A percentile compares a stretch with the other conserved stretches of the same genome.
Evolutionary conservation across 1,284 basidiomycete genomes (phyloP).

Genomic region (Phenoliferia sp.): DNA sequence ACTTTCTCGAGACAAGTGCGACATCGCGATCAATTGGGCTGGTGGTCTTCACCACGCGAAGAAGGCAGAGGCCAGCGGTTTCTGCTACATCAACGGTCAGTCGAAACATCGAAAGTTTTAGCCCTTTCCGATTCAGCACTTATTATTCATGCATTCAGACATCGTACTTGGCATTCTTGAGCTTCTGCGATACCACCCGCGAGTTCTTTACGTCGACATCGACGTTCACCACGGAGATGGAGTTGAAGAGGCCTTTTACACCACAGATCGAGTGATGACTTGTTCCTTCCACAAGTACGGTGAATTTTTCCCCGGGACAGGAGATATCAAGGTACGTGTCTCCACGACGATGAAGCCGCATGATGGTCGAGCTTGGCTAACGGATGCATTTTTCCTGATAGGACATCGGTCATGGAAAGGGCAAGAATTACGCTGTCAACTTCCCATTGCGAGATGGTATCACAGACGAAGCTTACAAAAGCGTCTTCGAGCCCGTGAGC

Average conservation of each 20-base stretch:
- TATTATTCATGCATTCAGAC: slow-evolving; percentile 51
- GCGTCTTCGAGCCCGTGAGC: slow-evolving; percentile 88
- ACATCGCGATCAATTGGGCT: slow-evolving; percentile 98
- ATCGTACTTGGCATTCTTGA: slow-evolving; percentile 97
- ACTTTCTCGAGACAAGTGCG: slow-evolving; percentile 92
- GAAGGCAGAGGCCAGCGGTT: slow-evolving; percentile 96
- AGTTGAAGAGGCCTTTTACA: slow-evolving; percentile 99
- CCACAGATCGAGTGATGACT: slow-evolving; percentile 98
- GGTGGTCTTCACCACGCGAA: slow-evolving; percentile 97
- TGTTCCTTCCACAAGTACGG: slow-evolving; percentile 98
- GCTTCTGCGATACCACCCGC: slow-evolving; percentile 84
- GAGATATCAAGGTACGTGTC: slow-evolving; percentile 73
- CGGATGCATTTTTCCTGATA: slow-evolving; percentile 7
- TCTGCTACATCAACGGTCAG: slow-evolving; percentile 95
- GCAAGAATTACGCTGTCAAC: slow-evolving; percentile 89
- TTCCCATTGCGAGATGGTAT: slow-evolving; percentile 95
- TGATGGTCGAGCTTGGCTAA: no score
- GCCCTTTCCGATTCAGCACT: not conserved
- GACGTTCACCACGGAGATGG: slow-evolving; percentile 99
- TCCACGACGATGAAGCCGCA: slow-evolving; percentile 2
- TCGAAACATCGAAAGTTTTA: not conserved
- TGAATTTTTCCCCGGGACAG: slow-evolving; percentile 98
- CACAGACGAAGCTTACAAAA: slow-evolving; percentile 91
- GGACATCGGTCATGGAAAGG: slow-evolving; percentile 90
- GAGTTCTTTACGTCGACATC: slow-evolving; percentile 97